Conservation (phyloP, 2,329 filamentous ascomycete species). For the Fusarium hainanense region DNA sequence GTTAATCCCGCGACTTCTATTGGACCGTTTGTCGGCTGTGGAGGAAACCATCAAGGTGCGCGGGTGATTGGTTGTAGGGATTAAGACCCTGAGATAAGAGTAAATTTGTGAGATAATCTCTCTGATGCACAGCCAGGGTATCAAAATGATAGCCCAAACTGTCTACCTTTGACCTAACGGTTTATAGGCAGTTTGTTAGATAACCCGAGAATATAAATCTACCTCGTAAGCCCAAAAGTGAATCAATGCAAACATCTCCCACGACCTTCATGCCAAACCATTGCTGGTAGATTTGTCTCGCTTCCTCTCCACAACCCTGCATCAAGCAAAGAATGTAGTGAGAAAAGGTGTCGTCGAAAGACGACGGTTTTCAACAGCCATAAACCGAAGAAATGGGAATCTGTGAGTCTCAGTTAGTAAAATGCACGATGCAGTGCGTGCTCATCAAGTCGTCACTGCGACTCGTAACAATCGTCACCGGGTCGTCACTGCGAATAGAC, state of each 20-base stretch:
- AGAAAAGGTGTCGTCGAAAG: constrained; percentile 57
- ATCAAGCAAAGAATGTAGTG: constrained; percentile 61
- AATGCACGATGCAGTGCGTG: not conserved
- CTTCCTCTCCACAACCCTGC: constrained; percentile 63
- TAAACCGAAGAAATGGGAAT: constrained; percentile 24
- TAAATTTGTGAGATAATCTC: not conserved
- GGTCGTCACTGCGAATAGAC: constrained; percentile 44
- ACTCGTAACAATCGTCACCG: not conserved
- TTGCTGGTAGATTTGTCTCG: too few relatives aligned
- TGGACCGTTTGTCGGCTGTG: not conserved
- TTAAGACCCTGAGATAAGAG: not conserved
- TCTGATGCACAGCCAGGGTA: too few relatives aligned
- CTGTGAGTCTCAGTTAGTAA: constrained; percentile 7
- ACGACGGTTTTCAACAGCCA: constrained; percentile 36
- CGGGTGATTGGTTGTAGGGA: not conserved
- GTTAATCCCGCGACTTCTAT: constrained; percentile 19
- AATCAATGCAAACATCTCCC: too few relatives aligned
- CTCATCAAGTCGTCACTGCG: constrained; percentile 21
- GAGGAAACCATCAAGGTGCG: constrained; percentile 21
- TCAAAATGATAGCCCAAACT: too few relatives aligned
- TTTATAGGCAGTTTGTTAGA: too few relatives aligned
- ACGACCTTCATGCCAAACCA: too few relatives aligned
- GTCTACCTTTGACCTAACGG: too few relatives aligned
- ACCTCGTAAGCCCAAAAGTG: too few relatives aligned
- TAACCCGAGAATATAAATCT: too few relatives aligned